These are phyloP conservation scores for Naganishia sp. DNA, from an alignment of 1,284 basidiomycete species.

Conservation along the genomic window DNA sequence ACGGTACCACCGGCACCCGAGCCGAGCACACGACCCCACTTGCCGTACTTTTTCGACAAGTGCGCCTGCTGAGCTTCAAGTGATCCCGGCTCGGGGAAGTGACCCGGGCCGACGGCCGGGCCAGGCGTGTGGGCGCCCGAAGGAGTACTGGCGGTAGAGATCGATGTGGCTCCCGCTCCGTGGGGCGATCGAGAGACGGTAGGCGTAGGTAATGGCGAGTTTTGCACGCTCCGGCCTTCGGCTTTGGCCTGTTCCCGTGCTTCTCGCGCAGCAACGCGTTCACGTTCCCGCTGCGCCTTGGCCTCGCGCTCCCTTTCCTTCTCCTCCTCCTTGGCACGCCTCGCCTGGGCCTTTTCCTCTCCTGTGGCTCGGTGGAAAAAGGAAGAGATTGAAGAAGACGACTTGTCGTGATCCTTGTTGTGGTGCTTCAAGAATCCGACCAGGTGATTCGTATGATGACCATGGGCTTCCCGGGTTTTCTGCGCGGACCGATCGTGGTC, in stretches of 20 bases:
- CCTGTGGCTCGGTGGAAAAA: constrained; percentile 47
- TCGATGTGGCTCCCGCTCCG: background rate
- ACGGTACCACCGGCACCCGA: constrained; percentile 97
- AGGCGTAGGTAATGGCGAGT: constrained; percentile 31
- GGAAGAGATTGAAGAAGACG: constrained; percentile 50
- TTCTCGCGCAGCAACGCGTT: constrained; percentile 15
- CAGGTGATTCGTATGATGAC: constrained; percentile 50
- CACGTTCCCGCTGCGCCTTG: constrained; percentile 31
- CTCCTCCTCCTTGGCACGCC: constrained; percentile 41
- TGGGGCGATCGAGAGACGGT: constrained; percentile 23
- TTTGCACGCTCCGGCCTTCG: constrained; percentile 24
- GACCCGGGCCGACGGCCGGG: constrained; percentile 31
- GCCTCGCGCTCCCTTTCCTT: constrained; percentile 40
- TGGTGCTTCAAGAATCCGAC: constrained; percentile 55
- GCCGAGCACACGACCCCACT: constrained; percentile 94
- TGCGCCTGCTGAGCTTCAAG: constrained; percentile 85
- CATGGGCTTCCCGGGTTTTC: constrained; percentile 39
- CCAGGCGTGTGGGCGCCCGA: constrained; percentile 24
- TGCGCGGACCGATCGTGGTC: constrained; percentile 33
- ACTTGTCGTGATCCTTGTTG: constrained; percentile 54
- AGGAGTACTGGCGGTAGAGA: constrained; percentile 20
- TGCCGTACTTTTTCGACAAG: constrained; percentile 96
- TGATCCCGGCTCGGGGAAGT: constrained; percentile 33
- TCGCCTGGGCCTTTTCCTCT: constrained; percentile 37
- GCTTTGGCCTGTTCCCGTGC: constrained; percentile 24